A percentile compares a stretch with the other conserved stretches of the same genome.
phyloP scores from a whole-genome alignment of 1,284 basidiomycete genomes.

The Leccinum subrobustum region DNA sequence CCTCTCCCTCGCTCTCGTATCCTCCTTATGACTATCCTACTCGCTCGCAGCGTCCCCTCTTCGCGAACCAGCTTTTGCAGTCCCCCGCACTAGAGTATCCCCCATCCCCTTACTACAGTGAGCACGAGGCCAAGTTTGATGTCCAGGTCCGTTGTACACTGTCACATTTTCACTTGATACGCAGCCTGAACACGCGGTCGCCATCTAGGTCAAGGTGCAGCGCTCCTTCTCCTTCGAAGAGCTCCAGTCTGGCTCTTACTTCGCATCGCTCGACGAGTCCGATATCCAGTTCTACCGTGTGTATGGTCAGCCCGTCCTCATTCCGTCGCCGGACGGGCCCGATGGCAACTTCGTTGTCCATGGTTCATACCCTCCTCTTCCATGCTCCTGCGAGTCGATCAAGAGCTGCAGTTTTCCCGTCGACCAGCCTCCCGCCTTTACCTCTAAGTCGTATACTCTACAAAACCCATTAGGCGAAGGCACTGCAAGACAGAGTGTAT shows the following conservation, averaged over 20 bases:
- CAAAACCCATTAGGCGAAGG: constrained; percentile 27
- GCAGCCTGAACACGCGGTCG: constrained; percentile 3
- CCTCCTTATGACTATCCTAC: constrained; percentile 4
- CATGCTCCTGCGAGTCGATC: background rate
- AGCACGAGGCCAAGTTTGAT: constrained; percentile 25
- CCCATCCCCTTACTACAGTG: background rate
- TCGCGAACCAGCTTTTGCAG: background rate
- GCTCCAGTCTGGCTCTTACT: constrained; percentile 34
- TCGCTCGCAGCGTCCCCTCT: background rate
- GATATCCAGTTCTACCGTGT: constrained; percentile 34
- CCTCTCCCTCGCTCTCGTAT: constrained; percentile 2
- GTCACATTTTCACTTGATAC: background rate
- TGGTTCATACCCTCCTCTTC: constrained; percentile 5
- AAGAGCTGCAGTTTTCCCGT: constrained; percentile 4
- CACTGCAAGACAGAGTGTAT: background rate
- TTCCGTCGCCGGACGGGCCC: constrained; percentile 23
- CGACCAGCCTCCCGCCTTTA: constrained; percentile 1
- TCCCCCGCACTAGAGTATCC: constrained; percentile 5
- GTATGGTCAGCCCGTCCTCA: constrained; percentile 33
- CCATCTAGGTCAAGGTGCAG: constrained; percentile 28
- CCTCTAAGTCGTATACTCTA: constrained; percentile 33
- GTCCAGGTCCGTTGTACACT: constrained; percentile 20
- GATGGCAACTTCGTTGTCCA: constrained; percentile 20
- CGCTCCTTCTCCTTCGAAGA: constrained; percentile 35
- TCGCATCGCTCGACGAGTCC: constrained; percentile 30